Evolutionary conservation across 2,329 filamentous ascomycete species (phyloP), one percentile per base, ranked within the genome.

Genomic region (Clonostachys chloroleuca): DNA sequence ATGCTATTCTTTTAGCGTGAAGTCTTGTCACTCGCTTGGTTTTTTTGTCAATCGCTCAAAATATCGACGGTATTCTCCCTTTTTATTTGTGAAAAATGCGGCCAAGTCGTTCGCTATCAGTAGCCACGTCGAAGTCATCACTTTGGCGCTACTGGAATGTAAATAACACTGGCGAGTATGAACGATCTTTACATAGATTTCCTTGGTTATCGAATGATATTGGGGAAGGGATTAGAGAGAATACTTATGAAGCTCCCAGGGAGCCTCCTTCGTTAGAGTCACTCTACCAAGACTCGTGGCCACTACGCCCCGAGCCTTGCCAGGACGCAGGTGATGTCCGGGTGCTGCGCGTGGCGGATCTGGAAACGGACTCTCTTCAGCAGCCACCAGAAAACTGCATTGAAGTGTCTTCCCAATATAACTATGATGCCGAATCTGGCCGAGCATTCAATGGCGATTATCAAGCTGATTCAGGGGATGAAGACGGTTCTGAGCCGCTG

Each of bases 131-230:
- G 4, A 52, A 47, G 37, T 62, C 59, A 2, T 61, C 59, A 3
- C 39, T 62, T 5, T 62, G 61, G 61, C 48, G 61, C 12, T 49
- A 54, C 8, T 63, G 60, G 60, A 62, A 54, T 20, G 55, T 59
- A 1, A 47, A 56, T 6, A 52, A 53, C 1, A 45, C 58, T n/a
- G 49, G 45, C 8, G 56, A 53, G 42, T 64, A 64, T 16, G 61
- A 64, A 17, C 58, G 47, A 16, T 61, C 61, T 3, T 46, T 59
- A 3, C 46, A 59, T 30, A 55, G 62, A 18, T 64, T 58, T 12
- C 58, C 60, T 4, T 64, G 61, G 61, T 47, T 64, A n/a, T 20
- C 37, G 13, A 43, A 30, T 30, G 24, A 30, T 30, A 10, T 10
- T 10, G 24, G 24, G 9, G 8, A 30, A 30, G 24, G 24, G 24